Percentiles rank a stretch among this genome's conserved stretches.
phyloP scores from a whole-genome alignment of 768 basidiomycete species.

The Gloeopeniophorella convolvens region DNA sequence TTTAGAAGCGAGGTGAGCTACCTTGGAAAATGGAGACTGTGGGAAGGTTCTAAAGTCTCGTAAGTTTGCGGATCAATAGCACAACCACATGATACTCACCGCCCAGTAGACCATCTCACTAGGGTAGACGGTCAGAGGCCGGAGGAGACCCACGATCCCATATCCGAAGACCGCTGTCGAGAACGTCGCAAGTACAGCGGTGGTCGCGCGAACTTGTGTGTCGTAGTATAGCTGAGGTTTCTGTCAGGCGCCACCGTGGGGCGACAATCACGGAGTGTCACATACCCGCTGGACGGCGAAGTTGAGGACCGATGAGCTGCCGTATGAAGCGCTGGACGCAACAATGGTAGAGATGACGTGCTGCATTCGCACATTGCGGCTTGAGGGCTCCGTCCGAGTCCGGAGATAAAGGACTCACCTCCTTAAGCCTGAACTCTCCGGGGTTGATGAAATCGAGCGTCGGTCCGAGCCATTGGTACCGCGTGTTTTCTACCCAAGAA shows the following conservation, averaged over 20 bases:
- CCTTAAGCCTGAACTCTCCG: slow-evolving; percentile 50
- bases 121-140: slow-evolving; percentile 53
- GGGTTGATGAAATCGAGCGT: slow-evolving; percentile 48
- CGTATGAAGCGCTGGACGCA: slow-evolving; percentile 48
- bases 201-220: slow-evolving; percentile 46
- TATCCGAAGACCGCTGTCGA: slow-evolving; percentile 63
- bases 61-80: background rate
- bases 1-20: slow-evolving; percentile 18
- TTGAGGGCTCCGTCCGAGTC: background rate
- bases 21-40: slow-evolving; percentile 57
- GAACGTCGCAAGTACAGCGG: slow-evolving; percentile 55
- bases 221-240: slow-evolving; percentile 48
- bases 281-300: slow-evolving; percentile 54
- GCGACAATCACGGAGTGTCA: slow-evolving; percentile 1
- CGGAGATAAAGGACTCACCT: slow-evolving; percentile 32
- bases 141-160: slow-evolving; percentile 51
- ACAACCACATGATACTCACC: slow-evolving; percentile 28
- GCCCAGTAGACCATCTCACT: slow-evolving; percentile 60
- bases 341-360: slow-evolving; percentile 53
- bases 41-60: slow-evolving; percentile 39
- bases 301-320: slow-evolving; percentile 49
- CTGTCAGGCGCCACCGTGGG: background rate
- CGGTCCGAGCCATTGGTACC: slow-evolving; percentile 35
- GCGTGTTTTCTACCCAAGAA: slow-evolving; percentile 39
- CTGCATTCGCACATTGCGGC: slow-evolving; percentile 27